These are phyloP conservation scores for Xylaria hypoxylon DNA, from an alignment of 2,329 filamentous ascomycete genomes.

Conservation along the genomic window DNA sequence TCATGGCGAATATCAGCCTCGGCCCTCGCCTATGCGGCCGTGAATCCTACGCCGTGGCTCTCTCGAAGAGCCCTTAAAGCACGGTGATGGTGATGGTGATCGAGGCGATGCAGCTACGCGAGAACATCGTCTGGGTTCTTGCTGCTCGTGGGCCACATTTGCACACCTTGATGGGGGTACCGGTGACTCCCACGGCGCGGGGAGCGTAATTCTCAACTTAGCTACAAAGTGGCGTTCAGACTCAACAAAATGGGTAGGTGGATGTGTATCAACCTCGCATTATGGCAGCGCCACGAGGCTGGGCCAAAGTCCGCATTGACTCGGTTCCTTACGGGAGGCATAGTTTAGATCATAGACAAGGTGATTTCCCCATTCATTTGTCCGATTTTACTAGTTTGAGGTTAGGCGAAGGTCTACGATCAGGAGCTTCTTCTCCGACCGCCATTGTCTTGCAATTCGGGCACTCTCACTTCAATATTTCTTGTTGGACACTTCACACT, in stretches of 20 bases:
- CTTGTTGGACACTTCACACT: neutral
- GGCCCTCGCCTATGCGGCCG: conserved; percentile 69
- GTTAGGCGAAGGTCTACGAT: conserved; percentile 18
- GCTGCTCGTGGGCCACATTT: conserved; percentile 74
- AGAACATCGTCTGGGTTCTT: conserved; percentile 81
- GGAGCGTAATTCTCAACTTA: conserved; percentile 73
- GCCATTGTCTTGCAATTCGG: conserved; percentile 18
- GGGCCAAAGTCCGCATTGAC: conserved; percentile 64
- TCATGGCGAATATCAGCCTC: conserved; percentile 71
- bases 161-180: conserved; percentile 65
- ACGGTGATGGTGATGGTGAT: conserved; percentile 70
- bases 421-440: conserved; percentile 16
- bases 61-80: conserved; percentile 71
- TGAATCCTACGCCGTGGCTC: conserved; percentile 74
- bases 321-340: conserved; percentile 54
- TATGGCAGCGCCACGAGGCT: conserved; percentile 77
- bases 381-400: conserved; percentile 8
- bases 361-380: conserved; percentile 19
- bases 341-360: conserved; percentile 4
- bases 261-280: conserved; percentile 54
- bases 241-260: conserved; percentile 63
- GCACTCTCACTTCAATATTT: neutral
- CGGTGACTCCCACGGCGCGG: conserved; percentile 68
- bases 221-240: conserved; percentile 75
- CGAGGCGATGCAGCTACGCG: conserved; percentile 76